Conservation (phyloP, 2,329 filamentous ascomycete species). For the Periconia sp. region DNA sequence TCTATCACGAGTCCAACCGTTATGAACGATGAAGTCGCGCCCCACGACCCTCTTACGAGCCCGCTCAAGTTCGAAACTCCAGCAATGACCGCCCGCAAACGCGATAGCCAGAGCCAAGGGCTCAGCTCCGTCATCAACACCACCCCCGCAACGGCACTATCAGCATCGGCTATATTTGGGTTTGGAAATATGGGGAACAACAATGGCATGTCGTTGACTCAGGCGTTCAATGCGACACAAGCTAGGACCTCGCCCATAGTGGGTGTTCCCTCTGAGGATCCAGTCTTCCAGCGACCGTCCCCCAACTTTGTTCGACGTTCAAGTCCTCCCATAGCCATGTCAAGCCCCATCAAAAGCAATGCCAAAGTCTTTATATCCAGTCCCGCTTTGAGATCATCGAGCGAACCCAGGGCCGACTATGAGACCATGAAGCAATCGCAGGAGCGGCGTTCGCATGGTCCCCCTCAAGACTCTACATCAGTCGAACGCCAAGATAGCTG, state of each 20-base stretch:
- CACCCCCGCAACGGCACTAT: slow-evolving; percentile 44
- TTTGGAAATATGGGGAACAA: slow-evolving; percentile 25
- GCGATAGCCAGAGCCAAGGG: slow-evolving; percentile 42
- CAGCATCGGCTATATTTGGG: slow-evolving; percentile 41
- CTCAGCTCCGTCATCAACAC: slow-evolving; percentile 44
- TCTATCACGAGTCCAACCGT: slow-evolving; percentile 34
- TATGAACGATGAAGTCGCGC: slow-evolving; percentile 25
- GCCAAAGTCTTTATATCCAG: slow-evolving; percentile 21
- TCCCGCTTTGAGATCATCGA: slow-evolving; percentile 31
- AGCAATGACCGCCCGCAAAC: slow-evolving; percentile 43
- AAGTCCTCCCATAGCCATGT: slow-evolving; percentile 39
- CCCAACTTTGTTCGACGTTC: slow-evolving; percentile 46
- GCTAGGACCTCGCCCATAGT: slow-evolving; percentile 47
- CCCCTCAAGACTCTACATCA: slow-evolving; percentile 12
- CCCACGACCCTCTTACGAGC: slow-evolving; percentile 27
- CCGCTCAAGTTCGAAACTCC: slow-evolving; percentile 47
- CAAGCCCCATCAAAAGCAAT: slow-evolving; percentile 42
- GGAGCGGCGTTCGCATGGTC: slow-evolving; percentile 35
- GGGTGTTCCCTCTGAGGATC: slow-evolving; percentile 44
- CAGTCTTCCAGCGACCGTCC: slow-evolving; percentile 48
- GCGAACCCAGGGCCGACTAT: slow-evolving; percentile 48
- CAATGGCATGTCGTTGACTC: slow-evolving; percentile 47
- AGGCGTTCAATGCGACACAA: slow-evolving; percentile 50
- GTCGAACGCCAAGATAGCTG: slow-evolving; percentile 30
- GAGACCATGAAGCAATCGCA: slow-evolving; percentile 50